Percentiles rank a stretch among this genome's conserved stretches.
Conservation (phyloP, 495 filamentous ascomycete genomes). For the Neurospora pannonica region DNA sequence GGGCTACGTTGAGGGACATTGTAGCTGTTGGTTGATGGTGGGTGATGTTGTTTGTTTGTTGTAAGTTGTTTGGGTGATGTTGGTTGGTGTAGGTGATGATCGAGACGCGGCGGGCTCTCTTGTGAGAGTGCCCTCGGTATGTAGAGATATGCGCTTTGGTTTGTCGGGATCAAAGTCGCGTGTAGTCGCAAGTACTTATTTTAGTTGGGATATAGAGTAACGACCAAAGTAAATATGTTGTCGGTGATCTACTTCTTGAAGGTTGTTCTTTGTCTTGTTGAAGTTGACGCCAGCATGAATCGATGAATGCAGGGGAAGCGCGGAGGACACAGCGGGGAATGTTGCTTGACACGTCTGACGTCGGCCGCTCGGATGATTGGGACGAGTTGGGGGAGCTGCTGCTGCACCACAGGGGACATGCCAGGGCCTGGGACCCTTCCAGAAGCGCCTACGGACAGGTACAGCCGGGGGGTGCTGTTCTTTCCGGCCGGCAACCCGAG, state of each 20-base stretch:
- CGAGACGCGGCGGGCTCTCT: not conserved
- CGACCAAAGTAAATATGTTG: not conserved
- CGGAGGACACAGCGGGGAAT: not conserved
- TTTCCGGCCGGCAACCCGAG: not conserved
- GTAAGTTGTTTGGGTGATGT: too few species aligned
- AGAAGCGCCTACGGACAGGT: not conserved
- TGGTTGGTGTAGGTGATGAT: not conserved
- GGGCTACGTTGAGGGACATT: constrained; percentile 62
- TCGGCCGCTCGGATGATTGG: not conserved
- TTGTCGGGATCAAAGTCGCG: not conserved
- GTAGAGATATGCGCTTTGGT: not conserved
- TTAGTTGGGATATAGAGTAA: not conserved
- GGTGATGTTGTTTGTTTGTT: not conserved
- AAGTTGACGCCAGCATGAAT: not conserved
- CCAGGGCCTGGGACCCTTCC: not conserved
- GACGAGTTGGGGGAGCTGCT: not conserved
- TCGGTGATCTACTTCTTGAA: not conserved
- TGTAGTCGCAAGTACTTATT: not conserved
- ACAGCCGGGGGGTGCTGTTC: not conserved
- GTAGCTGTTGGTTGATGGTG: not conserved
- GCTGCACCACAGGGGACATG: not conserved
- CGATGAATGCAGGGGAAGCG: not conserved
- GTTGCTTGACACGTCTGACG: not conserved
- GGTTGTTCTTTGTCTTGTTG: not conserved
- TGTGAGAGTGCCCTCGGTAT: not conserved